Conservation (phyloP, 306 rosid genomes). For the Vicia villosa region DNA sequence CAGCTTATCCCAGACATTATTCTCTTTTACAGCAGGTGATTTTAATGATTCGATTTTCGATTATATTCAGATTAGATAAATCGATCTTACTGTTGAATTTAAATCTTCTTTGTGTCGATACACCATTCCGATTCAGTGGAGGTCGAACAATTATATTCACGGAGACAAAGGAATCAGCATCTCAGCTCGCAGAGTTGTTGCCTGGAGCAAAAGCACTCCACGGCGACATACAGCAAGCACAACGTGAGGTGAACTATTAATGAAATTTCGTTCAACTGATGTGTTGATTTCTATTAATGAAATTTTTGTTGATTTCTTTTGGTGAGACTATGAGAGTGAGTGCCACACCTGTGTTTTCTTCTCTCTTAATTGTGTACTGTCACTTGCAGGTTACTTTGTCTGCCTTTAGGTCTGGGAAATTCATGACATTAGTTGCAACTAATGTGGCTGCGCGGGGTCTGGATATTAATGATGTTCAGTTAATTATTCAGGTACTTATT, state of each 20-base stretch:
- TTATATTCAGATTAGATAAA: not conserved
- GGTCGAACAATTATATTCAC: constrained; percentile 91
- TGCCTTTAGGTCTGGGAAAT: constrained; percentile 86
- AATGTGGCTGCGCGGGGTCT: constrained; percentile 95
- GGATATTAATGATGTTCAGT: constrained; percentile 88
- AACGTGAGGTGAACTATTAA: constrained; percentile 64
- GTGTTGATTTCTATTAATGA: too few relatives aligned
- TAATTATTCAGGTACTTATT: constrained; percentile 85
- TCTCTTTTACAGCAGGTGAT: constrained; percentile 84
- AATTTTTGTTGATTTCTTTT: not conserved
- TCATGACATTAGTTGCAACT: constrained; percentile 80
- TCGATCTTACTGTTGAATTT: not conserved
- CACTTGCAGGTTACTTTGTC: constrained; percentile 73
- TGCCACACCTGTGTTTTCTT: not conserved
- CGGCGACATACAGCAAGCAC: constrained; percentile 87
- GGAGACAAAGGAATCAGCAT: constrained; percentile 82
- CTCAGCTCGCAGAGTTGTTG: constrained; percentile 72
- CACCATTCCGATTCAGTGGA: constrained; percentile 56
- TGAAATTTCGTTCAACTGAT: constrained; percentile 1
- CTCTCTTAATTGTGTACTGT: not conserved
- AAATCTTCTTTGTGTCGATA: not conserved
- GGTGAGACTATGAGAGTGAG: not conserved
- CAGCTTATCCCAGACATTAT: constrained; percentile 87
- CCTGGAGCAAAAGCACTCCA: constrained; percentile 85
- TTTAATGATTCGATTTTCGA: not conserved